Percentiles rank a stretch among this genome's conserved stretches.
Evolutionary conservation across 495 filamentous ascomycete genomes (phyloP).

Genomic region (Penicillium crystallinum): DNA sequence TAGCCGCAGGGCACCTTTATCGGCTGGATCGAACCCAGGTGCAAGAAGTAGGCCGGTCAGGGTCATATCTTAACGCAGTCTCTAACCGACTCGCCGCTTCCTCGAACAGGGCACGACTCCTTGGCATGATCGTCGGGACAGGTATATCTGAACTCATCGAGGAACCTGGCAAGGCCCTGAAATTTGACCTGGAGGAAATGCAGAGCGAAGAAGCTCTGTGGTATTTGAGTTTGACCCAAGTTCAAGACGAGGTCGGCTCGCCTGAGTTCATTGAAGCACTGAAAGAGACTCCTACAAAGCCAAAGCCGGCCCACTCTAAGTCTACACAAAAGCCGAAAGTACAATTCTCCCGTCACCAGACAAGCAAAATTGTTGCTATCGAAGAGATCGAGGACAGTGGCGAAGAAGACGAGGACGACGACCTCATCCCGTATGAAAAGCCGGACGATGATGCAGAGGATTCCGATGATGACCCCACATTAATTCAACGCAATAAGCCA

Average conservation of each 20-base stretch:
- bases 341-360: slow-evolving; percentile 14
- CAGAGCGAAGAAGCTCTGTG: slow-evolving; percentile 65
- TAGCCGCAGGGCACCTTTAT: slow-evolving; percentile 71
- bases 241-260: slow-evolving; percentile 60
- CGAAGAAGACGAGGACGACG: slow-evolving; percentile 60
- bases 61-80: slow-evolving; percentile 66
- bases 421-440: slow-evolving; percentile 77
- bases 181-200: slow-evolving; percentile 81
- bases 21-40: slow-evolving; percentile 56
- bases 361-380: slow-evolving; percentile 54
- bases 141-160: slow-evolving; percentile 78
- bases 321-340: slow-evolving; percentile 15
- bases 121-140: slow-evolving; percentile 87
- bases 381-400: slow-evolving; percentile 60
- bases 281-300: not conserved
- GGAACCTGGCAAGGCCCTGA: slow-evolving; percentile 63
- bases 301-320: slow-evolving; percentile 3
- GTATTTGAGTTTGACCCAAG: slow-evolving; percentile 63
- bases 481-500: slow-evolving; percentile 75
- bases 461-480: slow-evolving; percentile 84
- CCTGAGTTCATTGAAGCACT: slow-evolving; percentile 45
- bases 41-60: slow-evolving; percentile 60
- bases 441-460: slow-evolving; percentile 91
- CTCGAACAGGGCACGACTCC: slow-evolving; percentile 67
- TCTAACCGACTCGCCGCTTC: slow-evolving; percentile 82